Conservation (phyloP, 352 stramenopile genomes). For the Globisporangium alternatum region DNA sequence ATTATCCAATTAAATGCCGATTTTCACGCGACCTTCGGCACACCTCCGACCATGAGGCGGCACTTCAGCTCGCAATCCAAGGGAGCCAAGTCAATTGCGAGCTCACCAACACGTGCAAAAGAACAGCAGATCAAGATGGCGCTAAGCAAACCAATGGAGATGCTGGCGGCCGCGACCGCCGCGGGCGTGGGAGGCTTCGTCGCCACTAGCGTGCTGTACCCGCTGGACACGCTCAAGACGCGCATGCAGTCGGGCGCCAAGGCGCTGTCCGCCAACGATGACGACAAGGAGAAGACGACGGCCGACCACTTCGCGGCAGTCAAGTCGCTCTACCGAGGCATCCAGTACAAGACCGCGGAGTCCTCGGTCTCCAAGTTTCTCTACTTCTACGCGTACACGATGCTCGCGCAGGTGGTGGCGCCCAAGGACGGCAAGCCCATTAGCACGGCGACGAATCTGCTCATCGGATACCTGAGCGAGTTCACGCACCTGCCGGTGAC, state of each 20-base stretch:
- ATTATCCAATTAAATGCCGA: not conserved
- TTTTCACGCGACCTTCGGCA: not conserved
- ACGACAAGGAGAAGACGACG: constrained; percentile 20
- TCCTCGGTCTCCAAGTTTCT: constrained; percentile 87
- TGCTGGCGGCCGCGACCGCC: constrained; percentile 71
- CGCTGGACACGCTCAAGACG: constrained; percentile 88
- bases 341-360: constrained; percentile 84
- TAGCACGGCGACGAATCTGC: constrained; percentile 61
- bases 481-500: constrained; percentile 75
- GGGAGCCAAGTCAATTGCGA: not conserved
- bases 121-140: constrained; percentile 28
- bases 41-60: not conserved
- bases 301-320: constrained; percentile 41
- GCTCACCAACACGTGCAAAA: not conserved
- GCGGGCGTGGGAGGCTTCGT: constrained; percentile 76
- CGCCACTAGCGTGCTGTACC: constrained; percentile 76
- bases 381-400: constrained; percentile 90
- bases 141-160: constrained; percentile 84
- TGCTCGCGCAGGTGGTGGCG: constrained; percentile 62
- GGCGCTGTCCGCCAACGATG: constrained; percentile 41
- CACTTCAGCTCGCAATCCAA: not conserved
- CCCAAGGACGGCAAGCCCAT: constrained; percentile 61
- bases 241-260: constrained; percentile 78
- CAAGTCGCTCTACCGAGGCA: constrained; percentile 73
- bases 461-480: constrained; percentile 83